Evolutionary conservation across 2,329 filamentous ascomycete genomes (phyloP).

Genomic region (Nemania sp.): DNA sequence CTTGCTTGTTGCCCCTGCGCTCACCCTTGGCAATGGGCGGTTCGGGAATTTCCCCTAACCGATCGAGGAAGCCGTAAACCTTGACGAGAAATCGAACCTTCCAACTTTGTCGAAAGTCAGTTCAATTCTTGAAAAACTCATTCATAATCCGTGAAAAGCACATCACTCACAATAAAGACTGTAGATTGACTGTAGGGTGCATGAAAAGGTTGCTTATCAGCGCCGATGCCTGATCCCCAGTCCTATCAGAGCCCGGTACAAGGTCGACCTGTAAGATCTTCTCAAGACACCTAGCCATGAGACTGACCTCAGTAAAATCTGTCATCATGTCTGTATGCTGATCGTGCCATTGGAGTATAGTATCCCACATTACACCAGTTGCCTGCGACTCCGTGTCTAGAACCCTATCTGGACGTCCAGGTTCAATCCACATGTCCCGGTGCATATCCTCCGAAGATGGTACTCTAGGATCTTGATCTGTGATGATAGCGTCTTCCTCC

Average conservation of each 20-base stretch:
- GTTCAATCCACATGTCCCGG: constrained; percentile 11
- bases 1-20: neutral
- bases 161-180: constrained; percentile 21
- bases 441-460: constrained; percentile 18
- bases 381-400: neutral
- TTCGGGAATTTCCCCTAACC: neutral
- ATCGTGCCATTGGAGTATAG: constrained; percentile 15
- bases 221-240: neutral
- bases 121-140: no score
- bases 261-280: constrained; percentile 25
- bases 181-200: constrained; percentile 11
- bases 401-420: neutral
- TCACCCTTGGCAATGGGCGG: neutral
- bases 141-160: no score
- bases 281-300: constrained; percentile 20
- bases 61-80: constrained; percentile 8
- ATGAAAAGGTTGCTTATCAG: constrained; percentile 19
- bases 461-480: neutral
- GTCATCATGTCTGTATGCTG: constrained; percentile 11
- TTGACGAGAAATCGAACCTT: constrained; percentile 22
- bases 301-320: constrained; percentile 17
- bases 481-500: neutral
- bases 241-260: constrained; percentile 2
- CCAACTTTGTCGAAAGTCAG: constrained; percentile 7
- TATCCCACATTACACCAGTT: constrained; percentile 21